Conservation (phyloP, 2,329 filamentous ascomycete genomes). For the Talaromyces islandicus region DNA sequence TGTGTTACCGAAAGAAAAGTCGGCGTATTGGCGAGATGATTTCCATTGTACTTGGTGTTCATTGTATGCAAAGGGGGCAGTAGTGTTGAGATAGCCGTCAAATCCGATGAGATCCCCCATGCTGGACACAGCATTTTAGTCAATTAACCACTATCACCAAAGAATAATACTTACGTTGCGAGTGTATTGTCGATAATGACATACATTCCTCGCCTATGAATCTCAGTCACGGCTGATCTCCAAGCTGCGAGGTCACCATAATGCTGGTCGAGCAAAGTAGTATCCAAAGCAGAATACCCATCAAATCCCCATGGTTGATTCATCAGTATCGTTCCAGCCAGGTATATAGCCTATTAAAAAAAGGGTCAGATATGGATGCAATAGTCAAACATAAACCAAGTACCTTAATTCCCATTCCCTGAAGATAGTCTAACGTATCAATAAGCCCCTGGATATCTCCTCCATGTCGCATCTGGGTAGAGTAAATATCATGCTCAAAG, state of each 20-base stretch:
- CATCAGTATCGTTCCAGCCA: conserved; percentile 59
- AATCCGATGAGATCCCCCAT: conserved; percentile 61
- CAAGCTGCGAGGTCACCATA: conserved; percentile 55
- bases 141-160: neutral
- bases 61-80: conserved; percentile 48
- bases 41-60: conserved; percentile 59
- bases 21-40: conserved; percentile 48
- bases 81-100: conserved; percentile 53
- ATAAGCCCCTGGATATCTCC: conserved; percentile 54
- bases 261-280: conserved; percentile 59
- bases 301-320: conserved; percentile 61
- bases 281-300: conserved; percentile 55
- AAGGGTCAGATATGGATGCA: neutral
- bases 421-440: conserved; percentile 58
- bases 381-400: neutral
- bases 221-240: conserved; percentile 52
- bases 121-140: conserved; percentile 17
- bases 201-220: conserved; percentile 60
- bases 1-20: conserved; percentile 51
- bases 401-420: conserved; percentile 59
- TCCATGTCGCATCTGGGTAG: conserved; percentile 59
- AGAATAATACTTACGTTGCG: conserved; percentile 45
- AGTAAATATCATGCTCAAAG: conserved; percentile 56
- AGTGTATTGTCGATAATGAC: conserved; percentile 62
- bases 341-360: conserved; percentile 49